These are phyloP conservation scores for Mortierella alpina DNA, from an alignment of 192 early-diverging fungal species.

Conservation along the genomic window DNA sequence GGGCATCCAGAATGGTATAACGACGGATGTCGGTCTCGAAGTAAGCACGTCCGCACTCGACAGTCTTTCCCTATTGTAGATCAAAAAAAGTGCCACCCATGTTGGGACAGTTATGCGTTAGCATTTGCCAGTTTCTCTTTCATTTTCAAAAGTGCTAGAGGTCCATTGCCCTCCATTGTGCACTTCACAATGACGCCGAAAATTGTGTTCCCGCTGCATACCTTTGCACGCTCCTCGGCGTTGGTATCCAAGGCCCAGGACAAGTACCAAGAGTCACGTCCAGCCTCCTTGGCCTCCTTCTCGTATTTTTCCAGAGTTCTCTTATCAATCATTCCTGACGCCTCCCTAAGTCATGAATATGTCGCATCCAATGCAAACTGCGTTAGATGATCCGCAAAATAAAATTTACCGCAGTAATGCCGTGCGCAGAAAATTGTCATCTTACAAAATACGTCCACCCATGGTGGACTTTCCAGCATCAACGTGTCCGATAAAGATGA, in stretches of 20 bases:
- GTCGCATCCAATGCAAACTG: neutral
- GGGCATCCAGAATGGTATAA: slow-evolving; percentile 98
- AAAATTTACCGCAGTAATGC: neutral
- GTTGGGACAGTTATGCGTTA: neutral
- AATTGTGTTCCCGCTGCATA: slow-evolving; percentile 13
- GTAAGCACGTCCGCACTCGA: slow-evolving; percentile 97
- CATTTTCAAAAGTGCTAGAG: neutral
- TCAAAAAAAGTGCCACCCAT: neutral
- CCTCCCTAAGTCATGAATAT: slow-evolving; percentile 56
- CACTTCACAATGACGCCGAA: too few relatives aligned
- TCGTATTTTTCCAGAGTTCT: slow-evolving; percentile 99
- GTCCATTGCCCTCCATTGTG: too few relatives aligned
- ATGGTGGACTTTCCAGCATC: slow-evolving; percentile 98
- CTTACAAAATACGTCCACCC: slow-evolving; percentile 95
- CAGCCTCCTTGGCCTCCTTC: slow-evolving; percentile 96
- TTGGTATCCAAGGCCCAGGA: slow-evolving; percentile 99
- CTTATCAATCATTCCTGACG: slow-evolving; percentile 99
- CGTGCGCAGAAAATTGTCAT: slow-evolving; percentile 1
- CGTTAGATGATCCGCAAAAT: neutral
- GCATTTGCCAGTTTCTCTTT: neutral
- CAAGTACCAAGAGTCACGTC: slow-evolving; percentile 98
- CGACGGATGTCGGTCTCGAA: slow-evolving; percentile 96
- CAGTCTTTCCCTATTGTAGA: slow-evolving; percentile 86
- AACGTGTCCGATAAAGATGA: slow-evolving; percentile 99
- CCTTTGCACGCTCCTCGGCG: slow-evolving; percentile 95